Percentiles rank a stretch among this genome's conserved stretches.
Evolutionary conservation across 2,329 filamentous ascomycete genomes (phyloP).

Genomic region (Venturia carpophila): DNA sequence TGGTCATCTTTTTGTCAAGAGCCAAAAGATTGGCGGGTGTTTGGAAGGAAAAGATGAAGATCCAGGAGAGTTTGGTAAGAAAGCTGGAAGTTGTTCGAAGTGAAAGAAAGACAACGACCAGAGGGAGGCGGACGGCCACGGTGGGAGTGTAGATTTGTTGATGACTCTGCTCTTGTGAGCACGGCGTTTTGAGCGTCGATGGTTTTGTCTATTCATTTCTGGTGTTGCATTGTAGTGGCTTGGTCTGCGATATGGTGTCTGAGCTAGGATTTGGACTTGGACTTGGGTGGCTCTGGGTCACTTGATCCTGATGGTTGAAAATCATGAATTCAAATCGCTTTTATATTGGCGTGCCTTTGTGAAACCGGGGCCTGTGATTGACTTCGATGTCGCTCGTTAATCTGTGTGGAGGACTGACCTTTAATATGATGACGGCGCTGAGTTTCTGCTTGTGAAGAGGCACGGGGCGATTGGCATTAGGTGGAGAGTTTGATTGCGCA

Average conservation of each 20-base stretch:
- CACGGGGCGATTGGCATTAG: no score
- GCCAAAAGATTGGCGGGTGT: constrained; percentile 43
- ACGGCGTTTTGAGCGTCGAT: background rate
- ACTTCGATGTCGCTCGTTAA: no score
- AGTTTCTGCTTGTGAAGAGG: no score
- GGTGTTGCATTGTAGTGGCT: background rate
- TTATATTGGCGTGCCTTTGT: background rate
- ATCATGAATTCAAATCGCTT: background rate
- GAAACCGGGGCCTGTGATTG: no score
- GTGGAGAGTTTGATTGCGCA: no score
- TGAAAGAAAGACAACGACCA: constrained; percentile 3
- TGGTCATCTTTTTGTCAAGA: constrained; percentile 43
- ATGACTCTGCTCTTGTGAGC: background rate
- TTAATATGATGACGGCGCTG: no score
- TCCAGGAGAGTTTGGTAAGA: constrained; percentile 39
- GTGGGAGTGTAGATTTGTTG: background rate
- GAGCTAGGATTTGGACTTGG: background rate
- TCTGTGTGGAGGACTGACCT: no score
- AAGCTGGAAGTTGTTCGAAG: constrained; percentile 39
- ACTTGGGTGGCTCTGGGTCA: background rate
- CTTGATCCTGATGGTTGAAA: background rate
- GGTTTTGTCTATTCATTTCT: background rate
- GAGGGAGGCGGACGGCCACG: background rate
- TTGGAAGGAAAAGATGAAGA: constrained; percentile 45
- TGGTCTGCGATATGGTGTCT: background rate